These are phyloP conservation scores for Seiridium unicorne DNA, from an alignment of 2,329 filamentous ascomycete genomes.

Conservation along the genomic window DNA sequence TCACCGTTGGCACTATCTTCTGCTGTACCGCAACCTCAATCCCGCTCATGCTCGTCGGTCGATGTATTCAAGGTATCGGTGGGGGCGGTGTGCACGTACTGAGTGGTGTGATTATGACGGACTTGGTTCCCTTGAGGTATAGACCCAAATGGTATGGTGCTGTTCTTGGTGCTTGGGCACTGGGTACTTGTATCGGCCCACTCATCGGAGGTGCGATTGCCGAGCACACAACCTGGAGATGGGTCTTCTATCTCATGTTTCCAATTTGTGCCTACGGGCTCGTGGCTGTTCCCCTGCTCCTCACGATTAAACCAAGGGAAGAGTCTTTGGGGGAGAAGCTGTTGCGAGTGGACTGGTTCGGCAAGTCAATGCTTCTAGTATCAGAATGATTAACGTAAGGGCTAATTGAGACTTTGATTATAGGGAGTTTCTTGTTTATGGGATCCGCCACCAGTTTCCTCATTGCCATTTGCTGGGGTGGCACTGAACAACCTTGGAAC, in stretches of 20 bases:
- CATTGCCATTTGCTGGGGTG: slow-evolving; percentile 34
- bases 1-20: slow-evolving; percentile 37
- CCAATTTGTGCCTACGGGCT: slow-evolving; percentile 37
- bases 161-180: slow-evolving; percentile 34
- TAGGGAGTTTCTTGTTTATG: background rate
- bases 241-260: slow-evolving; percentile 46
- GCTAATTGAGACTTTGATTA: too few species aligned
- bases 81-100: slow-evolving; percentile 36
- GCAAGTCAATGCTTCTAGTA: slow-evolving; percentile 26
- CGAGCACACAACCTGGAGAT: slow-evolving; percentile 38
- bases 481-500: slow-evolving; percentile 39
- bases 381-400: background rate
- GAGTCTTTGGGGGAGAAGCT: slow-evolving; percentile 29
- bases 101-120: slow-evolving; percentile 33
- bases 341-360: slow-evolving; percentile 39
- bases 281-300: slow-evolving; percentile 34
- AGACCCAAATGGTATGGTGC: slow-evolving; percentile 34
- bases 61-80: slow-evolving; percentile 34
- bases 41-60: slow-evolving; percentile 28
- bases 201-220: slow-evolving; percentile 34
- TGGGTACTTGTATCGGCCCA: slow-evolving; percentile 39
- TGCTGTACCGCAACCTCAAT: slow-evolving; percentile 31
- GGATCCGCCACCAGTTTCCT: background rate
- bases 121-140: slow-evolving; percentile 36
- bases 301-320: slow-evolving; percentile 31